phyloP scores from a whole-genome alignment of 495 filamentous ascomycete genomes.

The Penicillium paxilli region DNA sequence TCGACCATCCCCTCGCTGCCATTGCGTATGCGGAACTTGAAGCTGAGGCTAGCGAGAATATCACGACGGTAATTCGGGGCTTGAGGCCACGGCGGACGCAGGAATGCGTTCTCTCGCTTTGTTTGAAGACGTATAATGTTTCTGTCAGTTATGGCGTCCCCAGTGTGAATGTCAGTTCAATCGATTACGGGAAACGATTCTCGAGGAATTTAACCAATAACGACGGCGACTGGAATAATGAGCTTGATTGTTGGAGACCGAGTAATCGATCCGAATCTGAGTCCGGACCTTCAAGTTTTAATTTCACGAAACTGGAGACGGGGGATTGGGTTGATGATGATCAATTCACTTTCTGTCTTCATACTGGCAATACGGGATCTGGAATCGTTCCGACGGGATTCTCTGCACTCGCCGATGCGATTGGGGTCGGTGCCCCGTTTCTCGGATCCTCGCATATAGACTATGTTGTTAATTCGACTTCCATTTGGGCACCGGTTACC shows the following conservation, averaged over 20 bases:
- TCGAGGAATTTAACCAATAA: background rate
- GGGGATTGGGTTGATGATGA: background rate
- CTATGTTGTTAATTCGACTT: no score
- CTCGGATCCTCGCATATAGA: no score
- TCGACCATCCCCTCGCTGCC: background rate
- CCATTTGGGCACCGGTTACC: no score
- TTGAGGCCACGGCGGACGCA: background rate
- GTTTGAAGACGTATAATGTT: conserved; percentile 5
- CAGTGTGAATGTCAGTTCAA: background rate
- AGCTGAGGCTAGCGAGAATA: background rate
- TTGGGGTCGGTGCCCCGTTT: no score
- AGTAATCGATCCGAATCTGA: background rate
- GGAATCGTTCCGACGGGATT: background rate
- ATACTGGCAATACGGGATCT: background rate
- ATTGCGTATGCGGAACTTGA: conserved; percentile 1
- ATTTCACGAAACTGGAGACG: background rate
- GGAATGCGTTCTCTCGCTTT: conserved; percentile 1
- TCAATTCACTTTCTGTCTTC: conserved; percentile 1
- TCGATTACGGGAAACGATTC: background rate
- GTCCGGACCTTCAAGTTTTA: no score
- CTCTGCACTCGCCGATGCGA: background rate
- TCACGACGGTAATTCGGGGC: background rate
- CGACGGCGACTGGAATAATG: background rate
- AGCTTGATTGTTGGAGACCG: conserved; percentile 1
- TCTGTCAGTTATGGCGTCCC: conserved; percentile 2